Percentiles rank a stretch among this genome's conserved stretches.
Evolutionary conservation across 2,329 filamentous ascomycete genomes (phyloP).

Genomic region (Calcarisporium arbuscula): DNA sequence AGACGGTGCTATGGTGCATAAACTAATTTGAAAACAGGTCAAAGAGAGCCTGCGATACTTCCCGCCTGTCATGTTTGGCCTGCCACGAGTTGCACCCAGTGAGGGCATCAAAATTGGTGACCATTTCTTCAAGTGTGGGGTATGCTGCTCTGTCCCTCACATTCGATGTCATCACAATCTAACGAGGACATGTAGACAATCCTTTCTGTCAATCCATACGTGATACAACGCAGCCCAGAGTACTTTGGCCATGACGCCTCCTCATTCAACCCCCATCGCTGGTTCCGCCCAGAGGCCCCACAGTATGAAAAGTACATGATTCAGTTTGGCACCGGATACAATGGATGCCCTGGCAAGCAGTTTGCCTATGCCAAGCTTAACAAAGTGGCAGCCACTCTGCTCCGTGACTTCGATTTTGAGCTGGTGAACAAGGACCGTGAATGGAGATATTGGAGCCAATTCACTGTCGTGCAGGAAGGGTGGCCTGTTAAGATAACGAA

Average conservation of each 20-base stretch:
- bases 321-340: conserved; percentile 1
- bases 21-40: not conserved
- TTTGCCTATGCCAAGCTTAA: conserved; percentile 1
- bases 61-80: conserved; percentile 1
- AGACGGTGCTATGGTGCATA: not conserved
- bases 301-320: conserved; percentile 2
- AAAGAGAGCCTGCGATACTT: conserved; percentile 2
- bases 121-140: not conserved
- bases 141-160: not conserved
- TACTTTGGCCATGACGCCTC: conserved; percentile 2
- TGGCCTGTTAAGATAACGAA: not conserved
- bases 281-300: conserved; percentile 1
- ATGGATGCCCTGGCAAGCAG: conserved; percentile 1
- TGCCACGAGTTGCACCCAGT: conserved; percentile 1
- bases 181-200: not conserved
- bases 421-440: not conserved
- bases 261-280: conserved; percentile 1
- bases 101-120: conserved; percentile 2
- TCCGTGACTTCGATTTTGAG: conserved; percentile 2
- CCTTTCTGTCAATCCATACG: conserved; percentile 1
- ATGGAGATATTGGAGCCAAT: conserved; percentile 1
- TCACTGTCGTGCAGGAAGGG: conserved; percentile 1
- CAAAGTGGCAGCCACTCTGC: conserved; percentile 1
- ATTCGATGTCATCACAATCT: not conserved
- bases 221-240: conserved; percentile 1